A percentile compares a stretch with the other conserved stretches of the same genome.
Conservation (phyloP, 2,329 filamentous ascomycete species). For the Raffaelea ambrosiae region DNA sequence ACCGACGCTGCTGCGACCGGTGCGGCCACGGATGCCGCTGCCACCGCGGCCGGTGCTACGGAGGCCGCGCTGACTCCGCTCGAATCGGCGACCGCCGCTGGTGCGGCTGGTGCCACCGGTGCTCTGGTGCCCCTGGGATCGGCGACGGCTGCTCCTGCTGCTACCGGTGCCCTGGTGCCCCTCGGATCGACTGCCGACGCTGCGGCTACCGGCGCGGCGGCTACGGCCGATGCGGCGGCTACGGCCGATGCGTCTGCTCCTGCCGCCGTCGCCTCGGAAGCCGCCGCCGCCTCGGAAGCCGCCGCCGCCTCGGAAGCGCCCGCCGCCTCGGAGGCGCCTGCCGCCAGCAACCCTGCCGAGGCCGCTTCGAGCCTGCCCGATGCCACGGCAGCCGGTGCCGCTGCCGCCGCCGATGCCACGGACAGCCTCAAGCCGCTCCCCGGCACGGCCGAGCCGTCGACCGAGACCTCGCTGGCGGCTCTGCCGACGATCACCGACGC, state of each 20-base stretch:
- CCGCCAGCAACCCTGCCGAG: neutral
- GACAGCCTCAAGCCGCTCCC: conserved; percentile 10
- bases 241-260: neutral
- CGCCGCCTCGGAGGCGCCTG: too few species aligned
- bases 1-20: neutral
- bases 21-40: neutral
- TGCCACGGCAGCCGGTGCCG: neutral
- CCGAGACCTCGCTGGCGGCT: conserved; percentile 3
- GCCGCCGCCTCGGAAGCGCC: conserved; percentile 1
- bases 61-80: neutral
- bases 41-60: neutral
- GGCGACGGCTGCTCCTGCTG: neutral
- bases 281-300: conserved; percentile 33
- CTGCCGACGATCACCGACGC: conserved; percentile 6
- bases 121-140: neutral
- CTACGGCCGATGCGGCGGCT: neutral
- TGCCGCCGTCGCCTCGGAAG: neutral
- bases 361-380: neutral
- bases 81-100: neutral
- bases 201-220: neutral
- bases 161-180: neutral
- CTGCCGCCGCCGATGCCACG: conserved; percentile 31
- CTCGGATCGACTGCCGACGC: too few species aligned
- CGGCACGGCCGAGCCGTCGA: conserved; percentile 1
- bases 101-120: neutral